Conservation (phyloP, 202 grass and related monocot species). For the Schoenoplectus tabernaemontani region DNA sequence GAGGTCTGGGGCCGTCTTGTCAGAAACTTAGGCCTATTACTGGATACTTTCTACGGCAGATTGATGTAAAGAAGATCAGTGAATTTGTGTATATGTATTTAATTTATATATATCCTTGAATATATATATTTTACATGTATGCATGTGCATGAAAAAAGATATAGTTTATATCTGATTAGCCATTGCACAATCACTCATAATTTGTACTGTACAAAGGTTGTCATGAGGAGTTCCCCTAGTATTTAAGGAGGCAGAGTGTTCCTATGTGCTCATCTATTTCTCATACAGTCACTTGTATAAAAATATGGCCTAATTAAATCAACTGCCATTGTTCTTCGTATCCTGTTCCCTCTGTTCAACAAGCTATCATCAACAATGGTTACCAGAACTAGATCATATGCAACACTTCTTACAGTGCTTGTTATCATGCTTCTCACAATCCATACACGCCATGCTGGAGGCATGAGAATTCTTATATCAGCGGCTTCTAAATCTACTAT, state of each 20-base stretch:
- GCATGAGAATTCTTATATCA: background rate
- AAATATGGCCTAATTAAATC: no score
- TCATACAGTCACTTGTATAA: no score
- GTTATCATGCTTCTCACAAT: background rate
- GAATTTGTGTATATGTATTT: background rate
- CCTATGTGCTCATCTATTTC: background rate
- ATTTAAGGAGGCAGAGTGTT: background rate
- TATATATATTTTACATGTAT: background rate
- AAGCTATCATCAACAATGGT: background rate
- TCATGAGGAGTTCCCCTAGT: background rate
- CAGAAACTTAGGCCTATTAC: background rate
- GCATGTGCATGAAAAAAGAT: no score
- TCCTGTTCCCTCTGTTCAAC: background rate
- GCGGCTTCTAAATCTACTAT: background rate
- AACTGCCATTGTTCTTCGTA: no score
- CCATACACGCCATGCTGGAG: background rate
- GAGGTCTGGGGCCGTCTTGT: background rate
- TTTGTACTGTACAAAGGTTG: background rate
- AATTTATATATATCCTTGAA: background rate
- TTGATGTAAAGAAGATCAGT: background rate
- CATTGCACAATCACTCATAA: background rate
- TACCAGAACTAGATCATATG: background rate
- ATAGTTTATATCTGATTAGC: no score
- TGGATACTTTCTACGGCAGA: no score
- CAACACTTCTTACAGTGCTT: background rate